Percentiles rank a stretch among this genome's conserved stretches.
phyloP scores from a whole-genome alignment of 306 rosid genomes.

The peach (Prunus persica) region DNA sequence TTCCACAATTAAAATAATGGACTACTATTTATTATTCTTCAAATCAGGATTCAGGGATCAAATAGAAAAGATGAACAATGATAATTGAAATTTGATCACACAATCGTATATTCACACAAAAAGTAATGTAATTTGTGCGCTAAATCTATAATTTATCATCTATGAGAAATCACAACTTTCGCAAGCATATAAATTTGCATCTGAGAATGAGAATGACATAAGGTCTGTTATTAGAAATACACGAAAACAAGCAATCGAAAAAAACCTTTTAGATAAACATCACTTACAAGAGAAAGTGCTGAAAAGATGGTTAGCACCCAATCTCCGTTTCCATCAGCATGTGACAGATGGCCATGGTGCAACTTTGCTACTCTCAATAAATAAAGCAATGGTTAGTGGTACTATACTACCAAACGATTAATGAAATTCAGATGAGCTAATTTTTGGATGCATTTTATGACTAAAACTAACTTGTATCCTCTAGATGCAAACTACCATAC shows the following conservation, averaged over 20 bases:
- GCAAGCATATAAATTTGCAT: not conserved
- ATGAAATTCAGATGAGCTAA: not conserved
- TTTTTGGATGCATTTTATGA: not conserved
- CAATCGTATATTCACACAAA: not conserved
- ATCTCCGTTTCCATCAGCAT: slow-evolving; percentile 98
- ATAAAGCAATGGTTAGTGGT: slow-evolving; percentile 13
- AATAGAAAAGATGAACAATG: not conserved
- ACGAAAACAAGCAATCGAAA: not conserved
- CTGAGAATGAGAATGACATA: not conserved
- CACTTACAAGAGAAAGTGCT: slow-evolving; percentile 84
- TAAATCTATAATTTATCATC: not conserved
- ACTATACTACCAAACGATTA: slow-evolving; percentile 8
- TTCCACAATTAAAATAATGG: not conserved
- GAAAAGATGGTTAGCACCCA: slow-evolving; percentile 90
- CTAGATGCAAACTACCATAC: not conserved
- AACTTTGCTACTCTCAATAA: slow-evolving; percentile 62
- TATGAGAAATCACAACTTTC: slow-evolving; percentile 5
- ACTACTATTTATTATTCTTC: not conserved
- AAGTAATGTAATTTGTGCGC: not conserved
- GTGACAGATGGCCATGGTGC: slow-evolving; percentile 88
- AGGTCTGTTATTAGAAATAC: not conserved
- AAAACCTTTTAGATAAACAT: slow-evolving; percentile 5
- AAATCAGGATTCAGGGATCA: not conserved
- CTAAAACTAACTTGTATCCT: not conserved
- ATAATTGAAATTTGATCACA: not conserved